Evolutionary conservation across 192 early-diverging fungal species (phyloP).

Genomic region (Phycomyces nitens): DNA sequence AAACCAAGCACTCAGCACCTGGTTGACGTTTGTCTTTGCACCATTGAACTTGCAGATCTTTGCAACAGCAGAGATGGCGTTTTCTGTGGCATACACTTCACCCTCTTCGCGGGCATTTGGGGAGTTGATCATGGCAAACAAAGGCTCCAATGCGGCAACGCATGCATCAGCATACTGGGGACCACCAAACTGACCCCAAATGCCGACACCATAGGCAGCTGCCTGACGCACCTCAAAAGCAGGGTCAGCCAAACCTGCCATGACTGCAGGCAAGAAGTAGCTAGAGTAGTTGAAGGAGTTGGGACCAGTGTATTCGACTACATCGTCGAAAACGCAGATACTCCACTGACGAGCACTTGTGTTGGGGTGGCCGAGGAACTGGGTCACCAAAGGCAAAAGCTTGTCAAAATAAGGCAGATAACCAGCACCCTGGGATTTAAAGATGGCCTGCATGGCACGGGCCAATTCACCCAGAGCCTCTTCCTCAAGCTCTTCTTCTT

Average conservation of each 20-base stretch:
- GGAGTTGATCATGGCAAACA: conserved; percentile 68
- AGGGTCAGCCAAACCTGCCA: conserved; percentile 49
- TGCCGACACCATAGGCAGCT: conserved; percentile 89
- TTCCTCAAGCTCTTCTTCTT: conserved; percentile 80
- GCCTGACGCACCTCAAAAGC: conserved; percentile 84
- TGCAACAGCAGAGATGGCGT: conserved; percentile 85
- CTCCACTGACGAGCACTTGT: conserved; percentile 85
- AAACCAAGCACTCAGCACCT: conserved; percentile 74
- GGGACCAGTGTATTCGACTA: conserved; percentile 87
- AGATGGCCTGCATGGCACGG: conserved; percentile 73
- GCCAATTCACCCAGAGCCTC: conserved; percentile 82
- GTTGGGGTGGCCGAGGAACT: conserved; percentile 62
- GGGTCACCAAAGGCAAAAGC: conserved; percentile 67
- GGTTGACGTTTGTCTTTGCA: conserved; percentile 57
- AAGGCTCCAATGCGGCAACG: conserved; percentile 63
- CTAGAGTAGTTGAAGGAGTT: conserved; percentile 58
- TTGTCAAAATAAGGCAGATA: conserved; percentile 83
- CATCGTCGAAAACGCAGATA: conserved; percentile 87
- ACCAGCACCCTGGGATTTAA: conserved; percentile 66
- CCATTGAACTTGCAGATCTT: conserved; percentile 78
- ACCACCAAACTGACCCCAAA: conserved; percentile 89
- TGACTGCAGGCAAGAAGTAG: conserved; percentile 66
- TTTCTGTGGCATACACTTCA: conserved; percentile 89
- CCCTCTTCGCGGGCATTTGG: conserved; percentile 65
- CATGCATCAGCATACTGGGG: conserved; percentile 73